Conservation (phyloP, 306 rosid genomes). For the Erythrophleum fordii region DNA sequence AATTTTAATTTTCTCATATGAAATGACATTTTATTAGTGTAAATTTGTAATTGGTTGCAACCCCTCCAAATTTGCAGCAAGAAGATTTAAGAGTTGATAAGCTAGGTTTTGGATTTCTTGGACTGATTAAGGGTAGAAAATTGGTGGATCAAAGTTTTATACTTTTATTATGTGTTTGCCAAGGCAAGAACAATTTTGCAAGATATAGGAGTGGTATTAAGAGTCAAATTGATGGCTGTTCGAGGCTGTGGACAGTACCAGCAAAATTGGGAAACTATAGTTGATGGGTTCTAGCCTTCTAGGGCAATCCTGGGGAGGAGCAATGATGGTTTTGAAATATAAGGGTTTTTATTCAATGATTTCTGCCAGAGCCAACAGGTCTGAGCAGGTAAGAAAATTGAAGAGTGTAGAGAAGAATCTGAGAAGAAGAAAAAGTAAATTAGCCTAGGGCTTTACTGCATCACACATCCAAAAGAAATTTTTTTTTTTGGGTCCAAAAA, state of each 20-base stretch:
- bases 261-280: not conserved
- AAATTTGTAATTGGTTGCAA: not conserved
- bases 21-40: not conserved
- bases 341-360: not conserved
- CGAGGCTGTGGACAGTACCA: not conserved
- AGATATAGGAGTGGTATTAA: not conserved
- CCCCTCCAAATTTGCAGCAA: not conserved
- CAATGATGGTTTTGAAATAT: not conserved
- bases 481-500: not conserved
- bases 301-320: not conserved
- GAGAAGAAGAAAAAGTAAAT: not conserved
- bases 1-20: not conserved
- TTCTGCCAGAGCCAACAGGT: not conserved
- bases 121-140: not conserved
- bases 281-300: not conserved
- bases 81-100: not conserved
- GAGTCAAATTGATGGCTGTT: constrained; percentile 21
- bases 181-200: not conserved
- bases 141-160: not conserved
- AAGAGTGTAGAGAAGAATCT: not conserved
- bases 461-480: not conserved
- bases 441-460: not conserved
- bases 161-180: not conserved
- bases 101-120: not conserved
- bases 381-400: not conserved